phyloP scores from a whole-genome alignment of 768 basidiomycete species.

The Naganishia friedmannii region DNA sequence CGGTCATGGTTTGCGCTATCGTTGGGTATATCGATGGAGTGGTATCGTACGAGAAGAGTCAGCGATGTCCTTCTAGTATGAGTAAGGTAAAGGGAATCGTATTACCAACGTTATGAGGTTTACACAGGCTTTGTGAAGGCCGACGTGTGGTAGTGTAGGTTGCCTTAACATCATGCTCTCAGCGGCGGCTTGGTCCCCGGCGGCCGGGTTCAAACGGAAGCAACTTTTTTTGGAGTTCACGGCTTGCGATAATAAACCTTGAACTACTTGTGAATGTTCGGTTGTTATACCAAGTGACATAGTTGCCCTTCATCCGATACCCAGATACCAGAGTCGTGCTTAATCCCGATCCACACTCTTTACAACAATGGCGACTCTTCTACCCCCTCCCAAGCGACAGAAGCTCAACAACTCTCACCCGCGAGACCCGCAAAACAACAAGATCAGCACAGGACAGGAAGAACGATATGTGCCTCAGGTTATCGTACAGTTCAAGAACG shows the following conservation, averaged over 20 bases:
- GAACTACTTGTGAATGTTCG: no score
- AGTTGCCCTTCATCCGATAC: not conserved
- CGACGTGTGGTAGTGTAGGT: no score
- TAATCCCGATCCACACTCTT: not conserved
- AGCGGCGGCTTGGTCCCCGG: not conserved
- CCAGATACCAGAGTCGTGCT: not conserved
- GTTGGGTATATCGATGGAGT: not conserved
- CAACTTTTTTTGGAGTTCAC: constrained; percentile 14
- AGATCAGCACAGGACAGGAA: constrained; percentile 49
- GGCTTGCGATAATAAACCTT: no score
- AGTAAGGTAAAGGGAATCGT: no score
- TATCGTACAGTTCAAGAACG: constrained; percentile 87
- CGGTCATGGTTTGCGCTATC: constrained; percentile 1
- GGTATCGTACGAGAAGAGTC: no score
- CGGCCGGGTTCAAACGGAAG: constrained; percentile 18
- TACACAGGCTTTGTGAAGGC: no score
- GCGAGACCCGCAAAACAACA: constrained; percentile 50
- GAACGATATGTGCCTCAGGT: constrained; percentile 61
- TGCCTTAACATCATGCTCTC: no score
- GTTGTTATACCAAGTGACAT: no score
- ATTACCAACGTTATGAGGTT: no score
- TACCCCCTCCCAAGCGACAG: constrained; percentile 84
- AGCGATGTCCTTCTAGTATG: no score
- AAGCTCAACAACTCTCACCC: constrained; percentile 69
- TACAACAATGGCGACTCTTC: constrained; percentile 68